Evolutionary conservation across 1,284 basidiomycete genomes (phyloP), one percentile per base, ranked within the genome.

Genomic region (Trametes polyzona): DNA sequence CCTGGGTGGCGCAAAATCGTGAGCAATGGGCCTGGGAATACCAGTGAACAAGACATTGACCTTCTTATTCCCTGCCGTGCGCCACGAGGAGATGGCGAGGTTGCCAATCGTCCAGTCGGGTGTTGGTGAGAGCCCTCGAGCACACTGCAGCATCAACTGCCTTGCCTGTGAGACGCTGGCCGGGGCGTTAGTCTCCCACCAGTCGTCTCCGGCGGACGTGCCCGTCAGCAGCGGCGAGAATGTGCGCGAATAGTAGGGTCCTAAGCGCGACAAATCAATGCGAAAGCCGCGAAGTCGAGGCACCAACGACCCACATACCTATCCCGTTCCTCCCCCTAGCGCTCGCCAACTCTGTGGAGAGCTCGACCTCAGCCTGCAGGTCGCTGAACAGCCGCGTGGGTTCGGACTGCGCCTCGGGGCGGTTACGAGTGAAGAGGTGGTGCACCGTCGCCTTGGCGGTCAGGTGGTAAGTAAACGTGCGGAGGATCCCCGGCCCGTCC

Each of bases 351-450:
- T 57, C 50, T 7, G 29, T 10, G 12, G 35, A 23, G 2, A 78
- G 46, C 17, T 71, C 65, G 3, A 74, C 65, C 0, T 73, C 65
- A 14, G 65, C 24, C 54, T 78, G 76, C 16, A 78, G 57, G 4
- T 61, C 66, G 26, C 57, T 57, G 29, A 78, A 72, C 10, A 78
- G 59, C 16, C 29, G 27, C 4, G 66, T 66, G 1, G 76, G 68
- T 7, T 69, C 66, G 41, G 47, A 48, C 53, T 78, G 76, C 19
- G 73, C 59, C 24, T 50, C 43, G 21, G 64, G 55, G n/a, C 65
- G 67, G 49, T 78, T 78, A 27, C 73, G 69, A 4, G 76, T 78
- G 61, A 76, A 78, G 36, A 78, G n/a, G 40, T 78, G 77, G 29
- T 69, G 69, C 27, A 73, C 59, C 3, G 29, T 46, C 0, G 65